Evolutionary conservation across 768 basidiomycete species (phyloP).

Genomic region (Dioszegia crocea): DNA sequence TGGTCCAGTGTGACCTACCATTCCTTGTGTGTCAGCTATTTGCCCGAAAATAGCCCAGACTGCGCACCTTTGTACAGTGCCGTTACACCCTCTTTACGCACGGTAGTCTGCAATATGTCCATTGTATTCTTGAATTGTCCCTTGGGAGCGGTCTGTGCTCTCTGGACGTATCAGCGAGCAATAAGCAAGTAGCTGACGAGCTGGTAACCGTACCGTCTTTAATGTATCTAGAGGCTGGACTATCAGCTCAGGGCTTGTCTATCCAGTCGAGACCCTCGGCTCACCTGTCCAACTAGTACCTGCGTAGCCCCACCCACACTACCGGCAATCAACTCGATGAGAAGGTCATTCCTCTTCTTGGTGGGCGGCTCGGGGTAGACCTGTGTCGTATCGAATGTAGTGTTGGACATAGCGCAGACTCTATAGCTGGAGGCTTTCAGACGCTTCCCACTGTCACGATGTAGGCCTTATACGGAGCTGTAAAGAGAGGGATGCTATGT

Average conservation of each 20-base stretch:
- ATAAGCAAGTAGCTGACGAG: background rate
- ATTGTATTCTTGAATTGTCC: slow-evolving; percentile 75
- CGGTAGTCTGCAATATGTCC: slow-evolving; percentile 78
- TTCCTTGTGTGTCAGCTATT: background rate
- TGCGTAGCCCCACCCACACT: slow-evolving; percentile 89
- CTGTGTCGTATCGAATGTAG: slow-evolving; percentile 10
- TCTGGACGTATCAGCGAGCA: no score
- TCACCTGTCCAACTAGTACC: slow-evolving; percentile 87
- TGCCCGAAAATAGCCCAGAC: background rate
- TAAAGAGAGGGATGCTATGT: no score
- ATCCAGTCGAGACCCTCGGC: slow-evolving; percentile 10
- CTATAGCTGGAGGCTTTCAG: no score
- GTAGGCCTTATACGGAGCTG: no score
- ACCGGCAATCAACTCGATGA: slow-evolving; percentile 66
- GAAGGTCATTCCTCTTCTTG: slow-evolving; percentile 36
- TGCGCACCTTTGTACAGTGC: slow-evolving; percentile 79
- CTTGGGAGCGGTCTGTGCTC: slow-evolving; percentile 51
- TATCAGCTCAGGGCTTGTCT: background rate
- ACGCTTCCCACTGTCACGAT: no score
- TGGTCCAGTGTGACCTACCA: background rate
- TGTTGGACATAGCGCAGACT: slow-evolving; percentile 19
- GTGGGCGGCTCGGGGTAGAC: slow-evolving; percentile 27
- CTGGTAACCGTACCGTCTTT: slow-evolving; percentile 36
- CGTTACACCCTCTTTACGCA: slow-evolving; percentile 81
- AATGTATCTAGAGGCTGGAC: slow-evolving; percentile 46